Evolutionary conservation across 148 eudicot genomes (phyloP).

Genomic region (Nyssa sinensis): DNA sequence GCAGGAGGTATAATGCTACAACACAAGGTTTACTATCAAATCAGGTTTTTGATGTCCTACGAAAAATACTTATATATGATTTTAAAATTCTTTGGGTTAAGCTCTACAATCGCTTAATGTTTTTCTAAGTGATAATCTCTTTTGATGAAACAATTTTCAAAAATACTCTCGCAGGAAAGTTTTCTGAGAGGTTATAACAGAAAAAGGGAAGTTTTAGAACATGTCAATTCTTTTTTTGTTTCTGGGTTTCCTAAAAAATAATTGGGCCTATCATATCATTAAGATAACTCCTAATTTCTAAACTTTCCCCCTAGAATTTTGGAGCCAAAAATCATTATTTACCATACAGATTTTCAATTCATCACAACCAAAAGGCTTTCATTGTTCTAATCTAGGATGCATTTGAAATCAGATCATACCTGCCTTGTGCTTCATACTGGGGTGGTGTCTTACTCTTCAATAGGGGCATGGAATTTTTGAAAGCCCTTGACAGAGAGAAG

Average conservation of each 20-base stretch:
- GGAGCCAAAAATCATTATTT: background rate
- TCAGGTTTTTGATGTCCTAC: background rate
- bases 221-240: background rate
- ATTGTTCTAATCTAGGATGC: constrained; percentile 45
- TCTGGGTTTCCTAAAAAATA: background rate
- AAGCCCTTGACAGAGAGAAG: constrained; percentile 50
- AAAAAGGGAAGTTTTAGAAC: background rate
- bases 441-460: constrained; percentile 41
- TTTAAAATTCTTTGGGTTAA: background rate
- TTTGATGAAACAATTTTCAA: background rate
- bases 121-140: no score
- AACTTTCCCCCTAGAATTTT: no score
- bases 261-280: background rate
- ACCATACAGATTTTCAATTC: background rate
- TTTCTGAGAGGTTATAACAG: background rate
- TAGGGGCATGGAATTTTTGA: constrained; percentile 38
- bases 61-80: background rate
- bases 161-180: background rate
- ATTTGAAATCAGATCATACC: constrained; percentile 49
- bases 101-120: background rate
- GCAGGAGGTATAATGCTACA: constrained; percentile 34
- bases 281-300: background rate
- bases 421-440: constrained; percentile 57
- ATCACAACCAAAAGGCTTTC: background rate
- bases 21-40: constrained; percentile 24